Evolutionary conservation across 2,329 filamentous ascomycete genomes (phyloP).

Genomic region (Aspergillus sp.): DNA sequence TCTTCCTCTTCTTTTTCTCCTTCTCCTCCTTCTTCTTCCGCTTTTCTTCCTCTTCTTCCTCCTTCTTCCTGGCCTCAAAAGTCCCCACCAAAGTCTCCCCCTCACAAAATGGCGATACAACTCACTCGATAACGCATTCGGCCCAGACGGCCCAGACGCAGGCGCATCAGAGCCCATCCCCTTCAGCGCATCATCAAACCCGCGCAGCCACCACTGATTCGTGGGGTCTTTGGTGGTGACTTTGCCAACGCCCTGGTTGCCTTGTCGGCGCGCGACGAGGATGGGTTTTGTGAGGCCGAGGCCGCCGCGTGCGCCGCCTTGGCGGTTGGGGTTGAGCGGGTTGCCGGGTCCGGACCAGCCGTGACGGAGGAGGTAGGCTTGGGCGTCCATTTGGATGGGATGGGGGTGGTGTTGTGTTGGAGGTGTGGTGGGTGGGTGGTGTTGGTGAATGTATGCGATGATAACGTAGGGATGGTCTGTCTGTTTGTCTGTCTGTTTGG

Average conservation of each 20-base stretch:
- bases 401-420: not conserved
- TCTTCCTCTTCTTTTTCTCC: conserved; percentile 32
- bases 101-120: conserved; percentile 82
- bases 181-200: conserved; percentile 86
- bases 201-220: conserved; percentile 96
- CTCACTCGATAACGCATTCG: conserved; percentile 41
- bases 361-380: conserved; percentile 75
- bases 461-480: no score
- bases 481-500: no score
- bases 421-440: not conserved
- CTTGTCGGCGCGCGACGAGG: conserved; percentile 74
- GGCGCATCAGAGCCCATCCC: conserved; percentile 60
- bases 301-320: conserved; percentile 50
- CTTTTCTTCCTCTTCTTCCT: conserved; percentile 5
- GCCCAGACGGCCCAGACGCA: conserved; percentile 51
- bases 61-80: conserved; percentile 19
- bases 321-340: conserved; percentile 67
- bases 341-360: conserved; percentile 89
- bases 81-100: conserved; percentile 72
- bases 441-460: not conserved
- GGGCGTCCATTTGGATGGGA: conserved; percentile 65
- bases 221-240: conserved; percentile 59
- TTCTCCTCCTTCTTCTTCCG: conserved; percentile 10
- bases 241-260: conserved; percentile 76
- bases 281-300: conserved; percentile 80